phyloP scores from a whole-genome alignment of 768 basidiomycete genomes.

The Hericium coralloides region DNA sequence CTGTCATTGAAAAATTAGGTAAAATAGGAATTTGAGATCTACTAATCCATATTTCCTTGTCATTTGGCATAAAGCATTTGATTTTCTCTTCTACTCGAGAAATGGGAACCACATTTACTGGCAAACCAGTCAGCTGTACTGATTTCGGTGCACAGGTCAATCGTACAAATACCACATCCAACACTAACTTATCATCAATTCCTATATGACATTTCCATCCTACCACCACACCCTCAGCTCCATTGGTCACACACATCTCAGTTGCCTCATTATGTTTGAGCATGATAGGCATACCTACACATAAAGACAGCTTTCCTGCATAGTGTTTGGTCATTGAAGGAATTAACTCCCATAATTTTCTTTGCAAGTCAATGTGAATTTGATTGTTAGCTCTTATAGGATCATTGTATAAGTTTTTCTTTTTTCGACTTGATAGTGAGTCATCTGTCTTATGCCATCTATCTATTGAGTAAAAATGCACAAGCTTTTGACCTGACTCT shows the following conservation, averaged over 20 bases:
- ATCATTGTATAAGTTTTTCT: not conserved
- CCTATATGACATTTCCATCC: constrained; percentile 4
- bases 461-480: constrained; percentile 20
- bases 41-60: not conserved
- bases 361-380: not conserved
- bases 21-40: constrained; percentile 12
- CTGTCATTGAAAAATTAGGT: constrained; percentile 18
- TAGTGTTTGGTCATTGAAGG: constrained; percentile 10
- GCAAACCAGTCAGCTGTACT: constrained; percentile 9
- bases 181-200: not conserved
- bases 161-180: constrained; percentile 11
- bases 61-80: constrained; percentile 5
- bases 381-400: not conserved
- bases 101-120: constrained; percentile 15
- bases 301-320: constrained; percentile 14
- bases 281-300: constrained; percentile 17
- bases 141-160: constrained; percentile 3
- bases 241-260: constrained; percentile 18
- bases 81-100: not conserved
- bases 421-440: not conserved
- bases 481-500: constrained; percentile 20
- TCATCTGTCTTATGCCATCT: not conserved
- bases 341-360: constrained; percentile 17
- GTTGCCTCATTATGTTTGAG: constrained; percentile 16
- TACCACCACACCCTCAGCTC: constrained; percentile 13